These are phyloP conservation scores for Funneliformis mosseae DNA, from an alignment of 192 early-diverging fungal genomes.

Conservation along the genomic window DNA sequence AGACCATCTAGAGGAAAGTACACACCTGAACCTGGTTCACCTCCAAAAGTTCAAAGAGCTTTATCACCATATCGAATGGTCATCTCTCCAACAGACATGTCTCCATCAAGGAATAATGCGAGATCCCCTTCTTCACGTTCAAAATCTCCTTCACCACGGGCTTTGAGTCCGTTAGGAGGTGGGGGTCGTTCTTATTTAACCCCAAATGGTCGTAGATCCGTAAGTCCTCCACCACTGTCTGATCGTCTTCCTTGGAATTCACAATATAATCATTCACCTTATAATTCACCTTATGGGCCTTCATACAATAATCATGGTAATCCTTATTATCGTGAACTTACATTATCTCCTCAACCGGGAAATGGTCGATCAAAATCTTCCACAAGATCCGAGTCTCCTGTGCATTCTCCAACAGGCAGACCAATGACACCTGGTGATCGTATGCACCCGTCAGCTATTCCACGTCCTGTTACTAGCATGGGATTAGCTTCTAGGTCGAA, in stretches of 20 bases:
- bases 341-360: constrained; percentile 19
- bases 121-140: constrained; percentile 24
- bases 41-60: constrained; percentile 3
- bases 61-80: constrained; percentile 26
- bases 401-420: neutral
- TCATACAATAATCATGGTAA: constrained; percentile 8
- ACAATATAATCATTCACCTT: constrained; percentile 4
- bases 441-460: constrained; percentile 12
- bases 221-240: neutral
- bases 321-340: neutral
- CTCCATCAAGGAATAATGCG: constrained; percentile 27
- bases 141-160: constrained; percentile 32
- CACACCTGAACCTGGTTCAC: constrained; percentile 23
- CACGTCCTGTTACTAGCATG: constrained; percentile 36
- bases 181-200: neutral
- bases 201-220: neutral
- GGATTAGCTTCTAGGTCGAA: constrained; percentile 5
- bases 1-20: constrained; percentile 10
- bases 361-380: constrained; percentile 27
- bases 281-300: constrained; percentile 17
- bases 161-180: constrained; percentile 26
- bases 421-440: constrained; percentile 28
- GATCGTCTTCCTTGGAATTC: constrained; percentile 24
- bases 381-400: constrained; percentile 19
- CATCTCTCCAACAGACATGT: neutral